Conservation (phyloP, 192 early-diverging fungal genomes). For the Entomortierella chlamydospora region DNA sequence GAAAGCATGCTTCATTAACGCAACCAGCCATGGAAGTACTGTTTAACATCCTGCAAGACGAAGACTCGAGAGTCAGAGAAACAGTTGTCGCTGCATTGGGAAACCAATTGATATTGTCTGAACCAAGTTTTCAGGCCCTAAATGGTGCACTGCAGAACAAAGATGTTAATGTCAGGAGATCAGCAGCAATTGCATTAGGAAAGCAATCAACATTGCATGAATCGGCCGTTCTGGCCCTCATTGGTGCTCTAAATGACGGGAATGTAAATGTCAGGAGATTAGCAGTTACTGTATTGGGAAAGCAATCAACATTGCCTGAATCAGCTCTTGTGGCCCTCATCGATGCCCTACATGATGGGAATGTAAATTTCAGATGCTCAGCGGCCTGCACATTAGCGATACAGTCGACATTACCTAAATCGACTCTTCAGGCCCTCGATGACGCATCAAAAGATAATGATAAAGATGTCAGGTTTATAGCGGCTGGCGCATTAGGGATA, state of each 20-base stretch:
- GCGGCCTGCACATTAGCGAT: neutral
- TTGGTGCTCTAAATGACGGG: no score
- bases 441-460: neutral
- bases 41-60: neutral
- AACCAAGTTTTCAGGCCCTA: slow-evolving; percentile 6
- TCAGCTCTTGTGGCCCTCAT: neutral
- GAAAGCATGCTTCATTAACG: no score
- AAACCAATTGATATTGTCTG: slow-evolving; percentile 9
- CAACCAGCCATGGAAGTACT: neutral
- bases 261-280: no score
- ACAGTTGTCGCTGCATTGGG: neutral
- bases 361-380: neutral
- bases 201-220: no score
- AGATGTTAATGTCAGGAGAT: no score
- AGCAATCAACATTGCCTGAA: no score
- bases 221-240: no score
- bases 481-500: neutral
- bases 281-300: no score
- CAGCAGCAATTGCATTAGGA: no score
- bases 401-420: slow-evolving; percentile 10
- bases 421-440: slow-evolving; percentile 3
- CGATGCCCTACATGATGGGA: slow-evolving; percentile 5
- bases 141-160: neutral
- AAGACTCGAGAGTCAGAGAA: neutral
- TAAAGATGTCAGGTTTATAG: neutral